Percentiles rank a stretch among this genome's conserved stretches.
Evolutionary conservation across 2,329 filamentous ascomycete species (phyloP).

Genomic region (Seiridium cupressi): DNA sequence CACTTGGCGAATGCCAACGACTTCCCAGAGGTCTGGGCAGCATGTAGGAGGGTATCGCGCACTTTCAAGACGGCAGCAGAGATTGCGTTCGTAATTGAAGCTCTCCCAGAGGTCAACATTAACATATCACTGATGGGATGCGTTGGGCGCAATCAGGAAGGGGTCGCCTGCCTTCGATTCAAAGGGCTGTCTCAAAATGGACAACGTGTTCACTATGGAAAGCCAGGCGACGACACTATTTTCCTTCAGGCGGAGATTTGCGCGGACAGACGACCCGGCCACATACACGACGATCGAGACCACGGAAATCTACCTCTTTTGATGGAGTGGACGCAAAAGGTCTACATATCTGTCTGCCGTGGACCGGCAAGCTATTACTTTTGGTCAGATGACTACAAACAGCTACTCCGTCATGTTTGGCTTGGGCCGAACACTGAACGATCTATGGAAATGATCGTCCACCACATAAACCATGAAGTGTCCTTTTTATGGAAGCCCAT

Average conservation of each 20-base stretch:
- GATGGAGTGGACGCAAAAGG: slow-evolving; percentile 8
- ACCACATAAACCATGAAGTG: neutral
- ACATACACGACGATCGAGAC: neutral
- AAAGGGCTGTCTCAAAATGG: slow-evolving; percentile 5
- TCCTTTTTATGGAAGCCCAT: slow-evolving; percentile 7
- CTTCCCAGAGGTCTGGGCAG: slow-evolving; percentile 7
- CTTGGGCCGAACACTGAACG: neutral
- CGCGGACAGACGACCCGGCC: neutral
- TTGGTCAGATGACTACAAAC: slow-evolving; percentile 2
- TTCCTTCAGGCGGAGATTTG: neutral
- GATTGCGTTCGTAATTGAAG: slow-evolving; percentile 4
- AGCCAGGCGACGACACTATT: neutral
- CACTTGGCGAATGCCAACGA: slow-evolving; percentile 6
- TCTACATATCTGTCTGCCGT: slow-evolving; percentile 9
- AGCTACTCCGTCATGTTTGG: neutral
- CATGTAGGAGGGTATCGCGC: slow-evolving; percentile 2
- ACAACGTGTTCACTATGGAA: slow-evolving; percentile 6
- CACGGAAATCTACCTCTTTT: slow-evolving; percentile 4
- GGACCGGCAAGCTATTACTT: slow-evolving; percentile 4
- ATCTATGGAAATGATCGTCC: neutral
- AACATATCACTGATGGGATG: slow-evolving; percentile 7
- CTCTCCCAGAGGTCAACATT: neutral
- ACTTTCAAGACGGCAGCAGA: slow-evolving; percentile 6
- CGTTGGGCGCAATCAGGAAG: neutral
- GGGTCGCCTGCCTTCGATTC: slow-evolving; percentile 1